Evolutionary conservation across 495 filamentous ascomycete genomes (phyloP), one percentile per base, ranked within the genome.

Genomic region (Penicillium bialowiezense): DNA sequence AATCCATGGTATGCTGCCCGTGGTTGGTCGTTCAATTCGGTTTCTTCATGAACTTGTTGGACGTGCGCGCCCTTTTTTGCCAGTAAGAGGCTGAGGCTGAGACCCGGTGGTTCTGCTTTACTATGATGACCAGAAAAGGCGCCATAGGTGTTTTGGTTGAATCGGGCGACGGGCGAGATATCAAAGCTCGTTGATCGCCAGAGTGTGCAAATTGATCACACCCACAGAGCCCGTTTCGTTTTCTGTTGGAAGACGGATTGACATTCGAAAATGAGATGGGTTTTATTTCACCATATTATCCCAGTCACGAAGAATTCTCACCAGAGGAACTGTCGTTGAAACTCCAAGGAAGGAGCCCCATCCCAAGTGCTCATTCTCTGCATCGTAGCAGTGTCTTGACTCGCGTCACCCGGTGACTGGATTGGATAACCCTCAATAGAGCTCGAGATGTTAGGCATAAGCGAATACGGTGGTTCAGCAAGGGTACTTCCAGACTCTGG

Each of bases 71-170:
- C 74, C 48, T 71, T 61, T 58, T 77, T 76, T 8, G 77, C 67
- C 7, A 84, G 74, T 14, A 84, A 64, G 10, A 85, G 60, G 0
- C 71, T 67, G 1, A 83, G 73, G 10, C 83, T 71, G 3, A 84
- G 73, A 17, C 80, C 77, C 1, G 79, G 77, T 2, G 79, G 79
- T 2, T 78, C 79, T 10, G 80, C 80, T 21, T 80, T 5, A 81
- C 79, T 26, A 83, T 62, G 40, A 80, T 68, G 17, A 80, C 60
- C 63, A 77, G 29, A 0, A 6, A 41, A 5, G 5, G 15, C 14
- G 41, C 33, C 58, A 64, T 58, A 7, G 0, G 31, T 28, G 24
- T 28, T 9, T 5, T 28, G 9, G 24, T 28, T 5, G 4, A 28
- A 28, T 15, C 20, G n/a, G n/a, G n/a, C n/a, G n/a, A n/a, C n/a